Evolutionary conservation across 495 filamentous ascomycete species (phyloP), one percentile per base, ranked within the genome.

Genomic region (Podospora pseudopauciseta): DNA sequence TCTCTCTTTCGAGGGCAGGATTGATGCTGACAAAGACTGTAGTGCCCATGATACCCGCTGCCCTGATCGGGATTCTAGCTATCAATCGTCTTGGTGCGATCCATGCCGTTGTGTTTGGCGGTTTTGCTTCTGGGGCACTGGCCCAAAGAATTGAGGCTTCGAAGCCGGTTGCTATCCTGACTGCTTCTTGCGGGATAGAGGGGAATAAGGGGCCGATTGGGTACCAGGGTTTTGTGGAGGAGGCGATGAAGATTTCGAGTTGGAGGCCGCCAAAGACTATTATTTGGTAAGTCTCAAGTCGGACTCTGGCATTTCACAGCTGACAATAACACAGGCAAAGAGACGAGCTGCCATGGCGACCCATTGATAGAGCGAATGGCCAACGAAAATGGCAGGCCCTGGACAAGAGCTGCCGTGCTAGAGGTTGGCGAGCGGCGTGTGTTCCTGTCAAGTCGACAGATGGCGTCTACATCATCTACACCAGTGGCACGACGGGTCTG

Each of bases 21-120:
- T 16, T 60, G 49, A 6, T 7, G 49, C 16, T 70, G 61, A 69
- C 73, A 34, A 2, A 9, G n/a, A 6, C 0, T 4, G 23, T 49
- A 94, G 91, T 97, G 94, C 94, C 94, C 65, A 97, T 97, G 94
- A 93, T 97, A 49, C 94, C 94, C 1, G 90, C 92, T 4, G 90
- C 94, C 7, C 75, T 96, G 19, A 89, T 96, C 62, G 93, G 91
- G 23, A 91, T 93, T 26, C 87, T 97, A 3, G 92, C 94, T 28
- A 87, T 91, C 69, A 85, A 85, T 56, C 89, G 93, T 0, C 81
- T 97, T 0, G 94, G 94, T 26, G 94, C 94, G 6, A 89, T 97
- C 65, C 94, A 97, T 71, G 88, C 91, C 4, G 93, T 94, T 7
- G 94, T 97, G 3, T 97, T 97, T 76, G 94, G 94, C 13, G 94